phyloP scores from a whole-genome alignment of 805 yeast species.

The Starmerella ratchasimensis region DNA sequence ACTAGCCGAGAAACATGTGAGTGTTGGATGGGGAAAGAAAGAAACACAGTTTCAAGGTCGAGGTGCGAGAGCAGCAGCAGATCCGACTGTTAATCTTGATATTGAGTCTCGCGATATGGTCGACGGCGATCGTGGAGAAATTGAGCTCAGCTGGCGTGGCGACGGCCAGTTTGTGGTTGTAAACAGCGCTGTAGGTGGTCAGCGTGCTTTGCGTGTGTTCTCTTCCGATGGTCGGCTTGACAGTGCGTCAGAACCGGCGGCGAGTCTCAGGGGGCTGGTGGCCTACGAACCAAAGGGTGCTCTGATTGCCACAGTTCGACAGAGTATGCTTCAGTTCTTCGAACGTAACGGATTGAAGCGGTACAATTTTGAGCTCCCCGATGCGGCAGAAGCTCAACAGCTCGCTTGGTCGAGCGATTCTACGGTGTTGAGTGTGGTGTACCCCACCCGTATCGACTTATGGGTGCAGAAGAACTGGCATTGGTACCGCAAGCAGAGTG shows the following conservation, averaged over 20 bases:
- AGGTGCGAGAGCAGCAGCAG: slow-evolving; percentile 62
- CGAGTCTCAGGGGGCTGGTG: slow-evolving; percentile 57
- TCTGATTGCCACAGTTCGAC: slow-evolving; percentile 53
- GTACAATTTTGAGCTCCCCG: slow-evolving; percentile 63
- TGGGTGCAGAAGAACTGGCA: slow-evolving; percentile 91
- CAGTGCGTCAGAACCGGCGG: slow-evolving; percentile 80
- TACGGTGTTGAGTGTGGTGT: slow-evolving; percentile 60
- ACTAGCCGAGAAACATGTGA: slow-evolving; percentile 59
- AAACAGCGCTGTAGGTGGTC: slow-evolving; percentile 43
- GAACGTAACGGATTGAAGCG: slow-evolving; percentile 90
- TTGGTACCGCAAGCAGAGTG: slow-evolving; percentile 85
- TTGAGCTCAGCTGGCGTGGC: slow-evolving; percentile 68
- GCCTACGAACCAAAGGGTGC: slow-evolving; percentile 91
- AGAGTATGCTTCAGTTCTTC: slow-evolving; percentile 46
- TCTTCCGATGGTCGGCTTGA: slow-evolving; percentile 59
- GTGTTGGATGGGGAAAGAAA: slow-evolving; percentile 96
- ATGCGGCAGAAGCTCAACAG: slow-evolving; percentile 30
- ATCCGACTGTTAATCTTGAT: slow-evolving; percentile 73
- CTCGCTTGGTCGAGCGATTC: slow-evolving; percentile 72
- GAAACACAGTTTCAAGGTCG: slow-evolving; percentile 94
- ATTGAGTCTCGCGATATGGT: slow-evolving; percentile 57
- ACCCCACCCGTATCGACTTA: slow-evolving; percentile 50
- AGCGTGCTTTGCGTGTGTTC: slow-evolving; percentile 76
- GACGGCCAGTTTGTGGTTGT: slow-evolving; percentile 77
- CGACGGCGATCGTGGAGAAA: slow-evolving; percentile 34